Conservation (phyloP, 352 stramenopile species). For the Pythium chondricola region DNA sequence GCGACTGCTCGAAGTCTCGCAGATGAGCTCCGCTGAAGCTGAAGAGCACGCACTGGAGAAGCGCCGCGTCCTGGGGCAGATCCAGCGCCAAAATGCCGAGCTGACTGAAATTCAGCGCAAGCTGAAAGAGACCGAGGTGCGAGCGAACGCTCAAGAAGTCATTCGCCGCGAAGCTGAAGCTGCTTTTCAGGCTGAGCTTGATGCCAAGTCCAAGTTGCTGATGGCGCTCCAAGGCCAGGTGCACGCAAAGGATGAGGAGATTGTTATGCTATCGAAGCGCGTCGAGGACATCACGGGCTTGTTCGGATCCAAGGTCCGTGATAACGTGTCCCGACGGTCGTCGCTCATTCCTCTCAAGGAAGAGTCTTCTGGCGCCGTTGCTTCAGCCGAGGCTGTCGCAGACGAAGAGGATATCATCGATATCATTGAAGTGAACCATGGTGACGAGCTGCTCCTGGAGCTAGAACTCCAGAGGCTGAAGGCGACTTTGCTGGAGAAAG, state of each 20-base stretch:
- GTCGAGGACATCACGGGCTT: slow-evolving; percentile 23
- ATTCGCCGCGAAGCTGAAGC: slow-evolving; percentile 45
- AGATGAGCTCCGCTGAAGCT: slow-evolving; percentile 28
- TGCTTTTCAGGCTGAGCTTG: slow-evolving; percentile 35
- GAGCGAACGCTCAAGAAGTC: slow-evolving; percentile 34
- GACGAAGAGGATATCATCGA: slow-evolving; percentile 3
- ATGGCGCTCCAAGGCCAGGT: slow-evolving; percentile 30
- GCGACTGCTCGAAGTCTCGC: slow-evolving; percentile 24
- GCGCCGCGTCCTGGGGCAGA: slow-evolving; percentile 2
- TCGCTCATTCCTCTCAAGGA: neutral
- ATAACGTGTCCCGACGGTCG: neutral
- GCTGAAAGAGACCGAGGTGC: slow-evolving; percentile 30
- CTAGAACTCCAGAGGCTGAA: slow-evolving; percentile 43
- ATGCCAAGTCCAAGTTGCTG: slow-evolving; percentile 27
- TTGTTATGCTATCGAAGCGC: slow-evolving; percentile 32
- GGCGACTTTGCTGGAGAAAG: slow-evolving; percentile 56
- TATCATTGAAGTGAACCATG: slow-evolving; percentile 4
- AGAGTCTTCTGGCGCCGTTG: neutral
- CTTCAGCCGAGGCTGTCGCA: neutral
- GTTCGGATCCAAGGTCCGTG: slow-evolving; percentile 21
- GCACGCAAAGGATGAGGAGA: slow-evolving; percentile 39
- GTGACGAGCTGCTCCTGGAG: slow-evolving; percentile 26
- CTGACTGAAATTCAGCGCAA: slow-evolving; percentile 28
- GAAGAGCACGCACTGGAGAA: slow-evolving; percentile 25
- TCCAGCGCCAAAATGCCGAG: slow-evolving; percentile 21